Base-by-base conservation (phyloP, 345 rosid species). In the Orychophragmus violaceus region DNA sequence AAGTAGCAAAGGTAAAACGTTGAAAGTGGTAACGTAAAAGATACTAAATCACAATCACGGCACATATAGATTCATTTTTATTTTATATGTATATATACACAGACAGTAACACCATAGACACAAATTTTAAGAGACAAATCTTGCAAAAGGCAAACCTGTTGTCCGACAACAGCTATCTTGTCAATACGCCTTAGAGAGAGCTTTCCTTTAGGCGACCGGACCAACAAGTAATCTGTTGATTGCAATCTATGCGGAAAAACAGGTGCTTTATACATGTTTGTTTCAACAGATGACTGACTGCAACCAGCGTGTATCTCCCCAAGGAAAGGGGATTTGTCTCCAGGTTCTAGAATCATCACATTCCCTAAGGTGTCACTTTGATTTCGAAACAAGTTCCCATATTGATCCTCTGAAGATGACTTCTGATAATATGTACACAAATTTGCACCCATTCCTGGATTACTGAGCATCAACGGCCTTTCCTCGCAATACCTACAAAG, bases 251-350 rank as follows among this genome's bases (percentile, higher is more conserved):
- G 97, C 5, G 81, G 79, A 78, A 94, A 94, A 64, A 87, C 63
- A 5, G 99, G 97, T 62, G 97, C 96, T 77, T 85, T 85, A 69
- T 84, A 90, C 99, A 94, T 90, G 79, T 88, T 94, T 74, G 99
- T 90, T 77, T 81, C 95, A 70, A 94, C 76, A 67, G 96, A 85
- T 33, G 93, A 88, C 82, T 88, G 97, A 36, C 84, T 79, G 80
- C 83, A 78, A 48, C 99, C 89, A 64, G 87, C 79, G 61, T 77
- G 87, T 58, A 94, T 86, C 62, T 90, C 97, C 70, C 97, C 99
- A 60, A 94, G 95, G 79, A 94, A 94, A 64, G 97, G 99, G 25
- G 97, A 88, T 71, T 88, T 94, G 73, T 90, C 97, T 69, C 83
- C 81, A 62, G 95, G 85, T 74, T 94, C 99, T 59, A 90, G 82